These are phyloP conservation scores for Buddleja alternifolia DNA, from an alignment of 257 asterid genomes.

Conservation along the genomic window DNA sequence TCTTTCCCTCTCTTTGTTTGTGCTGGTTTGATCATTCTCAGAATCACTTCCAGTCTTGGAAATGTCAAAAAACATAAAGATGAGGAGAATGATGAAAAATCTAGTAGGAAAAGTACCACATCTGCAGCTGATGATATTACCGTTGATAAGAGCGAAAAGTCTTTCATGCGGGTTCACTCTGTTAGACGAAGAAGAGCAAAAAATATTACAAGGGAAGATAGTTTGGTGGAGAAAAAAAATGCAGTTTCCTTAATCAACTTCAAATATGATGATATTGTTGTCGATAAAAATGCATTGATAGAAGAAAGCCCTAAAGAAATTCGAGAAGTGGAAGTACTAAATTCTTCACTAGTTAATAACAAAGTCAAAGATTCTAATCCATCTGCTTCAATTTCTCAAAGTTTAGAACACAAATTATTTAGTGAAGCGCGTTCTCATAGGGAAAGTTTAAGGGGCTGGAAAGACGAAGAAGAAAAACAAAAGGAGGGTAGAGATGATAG, in stretches of 20 bases:
- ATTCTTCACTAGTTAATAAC: conserved; percentile 2
- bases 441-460: conserved; percentile 34
- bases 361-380: conserved; percentile 17
- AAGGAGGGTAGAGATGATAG: conserved; percentile 34
- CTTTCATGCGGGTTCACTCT: conserved; percentile 56
- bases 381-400: conserved; percentile 11
- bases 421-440: neutral
- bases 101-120: neutral
- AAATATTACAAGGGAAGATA: conserved; percentile 38
- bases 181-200: conserved; percentile 64
- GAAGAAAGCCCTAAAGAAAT: conserved; percentile 62
- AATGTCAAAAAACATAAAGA: conserved; percentile 18
- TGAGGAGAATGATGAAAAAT: conserved; percentile 23
- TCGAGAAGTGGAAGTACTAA: conserved; percentile 47
- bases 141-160: conserved; percentile 27
- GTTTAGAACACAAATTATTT: neutral
- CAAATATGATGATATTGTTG: conserved; percentile 32
- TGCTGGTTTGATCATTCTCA: conserved; percentile 28
- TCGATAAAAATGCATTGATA: conserved; percentile 47
- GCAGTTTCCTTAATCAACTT: conserved; percentile 35
- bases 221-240: conserved; percentile 42
- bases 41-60: conserved; percentile 22
- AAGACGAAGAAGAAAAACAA: conserved; percentile 39
- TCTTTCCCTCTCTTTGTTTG: conserved; percentile 41
- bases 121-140: conserved; percentile 15